These are phyloP conservation scores for Aspergillus bertholletiae DNA, from an alignment of 495 filamentous ascomycete species.

Conservation along the genomic window DNA sequence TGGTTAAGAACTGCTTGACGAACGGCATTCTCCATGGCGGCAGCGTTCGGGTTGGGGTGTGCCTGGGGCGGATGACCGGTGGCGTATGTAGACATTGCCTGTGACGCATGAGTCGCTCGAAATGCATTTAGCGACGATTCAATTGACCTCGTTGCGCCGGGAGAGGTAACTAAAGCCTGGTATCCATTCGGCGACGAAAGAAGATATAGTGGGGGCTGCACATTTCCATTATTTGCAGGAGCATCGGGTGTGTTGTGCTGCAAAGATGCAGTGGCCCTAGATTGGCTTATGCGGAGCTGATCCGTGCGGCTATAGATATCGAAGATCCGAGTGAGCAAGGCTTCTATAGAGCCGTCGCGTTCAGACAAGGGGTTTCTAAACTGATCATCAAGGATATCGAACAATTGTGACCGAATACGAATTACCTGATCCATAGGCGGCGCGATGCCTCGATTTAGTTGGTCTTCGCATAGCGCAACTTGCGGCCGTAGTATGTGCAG, in stretches of 20 bases:
- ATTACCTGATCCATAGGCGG: slow-evolving; percentile 30
- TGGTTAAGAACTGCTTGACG: slow-evolving; percentile 41
- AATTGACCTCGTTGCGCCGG: slow-evolving; percentile 41
- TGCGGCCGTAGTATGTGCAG: slow-evolving; percentile 28
- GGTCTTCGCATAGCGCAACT: slow-evolving; percentile 35
- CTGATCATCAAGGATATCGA: slow-evolving; percentile 28
- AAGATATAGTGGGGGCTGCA: slow-evolving; percentile 48
- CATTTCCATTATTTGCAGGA: background rate
- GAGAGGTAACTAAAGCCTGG: slow-evolving; percentile 51
- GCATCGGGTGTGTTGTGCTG: background rate
- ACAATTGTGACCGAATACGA: slow-evolving; percentile 29
- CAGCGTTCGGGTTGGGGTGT: slow-evolving; percentile 24
- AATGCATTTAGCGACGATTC: slow-evolving; percentile 30
- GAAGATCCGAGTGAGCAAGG: slow-evolving; percentile 25
- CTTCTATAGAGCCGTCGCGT: slow-evolving; percentile 20
- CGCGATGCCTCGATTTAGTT: slow-evolving; percentile 32
- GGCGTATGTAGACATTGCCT: background rate
- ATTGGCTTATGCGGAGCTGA: slow-evolving; percentile 21
- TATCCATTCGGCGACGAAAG: slow-evolving; percentile 59
- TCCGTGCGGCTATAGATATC: slow-evolving; percentile 28
- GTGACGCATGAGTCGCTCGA: slow-evolving; percentile 5
- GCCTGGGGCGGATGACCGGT: slow-evolving; percentile 2
- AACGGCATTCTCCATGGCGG: slow-evolving; percentile 33
- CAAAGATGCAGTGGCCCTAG: slow-evolving; percentile 9
- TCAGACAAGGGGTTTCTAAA: slow-evolving; percentile 18